Evolutionary conservation across 176 grass and related monocot genomes (phyloP), one percentile per base, ranked within the genome.

Genomic region (Tillandsia leiboldiana): DNA sequence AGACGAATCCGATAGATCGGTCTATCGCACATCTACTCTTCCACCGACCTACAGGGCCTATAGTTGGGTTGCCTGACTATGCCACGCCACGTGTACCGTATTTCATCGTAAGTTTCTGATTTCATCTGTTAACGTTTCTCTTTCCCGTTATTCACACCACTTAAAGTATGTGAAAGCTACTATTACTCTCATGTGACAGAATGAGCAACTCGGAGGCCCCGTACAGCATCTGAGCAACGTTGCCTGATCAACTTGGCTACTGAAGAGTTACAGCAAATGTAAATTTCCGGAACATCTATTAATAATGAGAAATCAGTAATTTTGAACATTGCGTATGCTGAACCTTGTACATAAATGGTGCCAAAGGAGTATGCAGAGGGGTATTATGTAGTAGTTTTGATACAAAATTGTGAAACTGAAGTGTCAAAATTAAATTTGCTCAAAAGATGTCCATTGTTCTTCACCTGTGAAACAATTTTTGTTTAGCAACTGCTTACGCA

Each of bases 21-120:
- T 79, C 81, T 0, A 79, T 87, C 14, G 78, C 75, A 13, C 64
- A 82, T 53, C 81, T 91, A 10, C 84, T 91, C 49, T 82, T 84
- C 18, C 68, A 71, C 48, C 87, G 80, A 71, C 66, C 59, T 8
- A 18, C 54, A 59, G 54, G 20, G 12, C 20, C 54, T 20, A 9
- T 20, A 0, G 3, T 18, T 59, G 54, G 7, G 20, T 17, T 7
- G 20, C n/a, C 54, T 59, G 14, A 2, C 17, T 59, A 59, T 58
- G 54, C 18, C 12, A 58, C 9, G 54, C 18, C 14, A 0, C 11
- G 4, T 14, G 18, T 8, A 58, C 12, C 14, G 18, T 58, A 20
- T 20, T 6, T 58, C 13, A 15, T 9, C 11, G 54, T 58, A 8
- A 58, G 15, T 58, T 58, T 58, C 54, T 58, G 18, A 58, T 58